Evolutionary conservation across 495 filamentous ascomycete genomes (phyloP).

Genomic region (Geoglossum glabrum): DNA sequence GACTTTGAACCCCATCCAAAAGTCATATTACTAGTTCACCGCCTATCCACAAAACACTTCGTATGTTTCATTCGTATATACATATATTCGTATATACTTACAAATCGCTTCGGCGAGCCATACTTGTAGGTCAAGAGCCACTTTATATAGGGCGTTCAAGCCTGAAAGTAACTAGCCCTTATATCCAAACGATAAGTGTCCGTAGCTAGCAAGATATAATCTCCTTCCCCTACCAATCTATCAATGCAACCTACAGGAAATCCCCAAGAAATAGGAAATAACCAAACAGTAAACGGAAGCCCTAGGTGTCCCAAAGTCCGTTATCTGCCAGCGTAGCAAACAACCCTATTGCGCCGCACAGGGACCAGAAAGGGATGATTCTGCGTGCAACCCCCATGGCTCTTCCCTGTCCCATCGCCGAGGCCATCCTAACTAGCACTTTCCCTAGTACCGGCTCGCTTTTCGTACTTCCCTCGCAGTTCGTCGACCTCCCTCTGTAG

Average conservation of each 20-base stretch:
- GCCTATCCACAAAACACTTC: neutral
- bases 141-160: neutral
- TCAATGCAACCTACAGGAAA: neutral
- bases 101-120: neutral
- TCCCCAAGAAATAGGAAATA: neutral
- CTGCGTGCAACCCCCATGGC: neutral
- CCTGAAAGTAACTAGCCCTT: neutral
- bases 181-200: neutral
- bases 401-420: neutral
- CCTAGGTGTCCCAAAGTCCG: neutral
- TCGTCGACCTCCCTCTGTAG: conserved; percentile 57
- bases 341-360: neutral
- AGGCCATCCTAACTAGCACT: neutral
- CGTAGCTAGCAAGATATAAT: neutral
- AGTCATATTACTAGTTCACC: neutral
- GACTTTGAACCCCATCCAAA: neutral
- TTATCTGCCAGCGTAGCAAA: neutral
- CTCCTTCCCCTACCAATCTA: neutral
- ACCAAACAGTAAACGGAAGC: neutral
- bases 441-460: neutral
- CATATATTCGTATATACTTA: neutral
- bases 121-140: neutral
- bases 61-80: neutral
- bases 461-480: conserved; percentile 33
- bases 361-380: neutral